Conservation (phyloP, 2,329 filamentous ascomycete genomes). For the Fusarium nodosum region DNA sequence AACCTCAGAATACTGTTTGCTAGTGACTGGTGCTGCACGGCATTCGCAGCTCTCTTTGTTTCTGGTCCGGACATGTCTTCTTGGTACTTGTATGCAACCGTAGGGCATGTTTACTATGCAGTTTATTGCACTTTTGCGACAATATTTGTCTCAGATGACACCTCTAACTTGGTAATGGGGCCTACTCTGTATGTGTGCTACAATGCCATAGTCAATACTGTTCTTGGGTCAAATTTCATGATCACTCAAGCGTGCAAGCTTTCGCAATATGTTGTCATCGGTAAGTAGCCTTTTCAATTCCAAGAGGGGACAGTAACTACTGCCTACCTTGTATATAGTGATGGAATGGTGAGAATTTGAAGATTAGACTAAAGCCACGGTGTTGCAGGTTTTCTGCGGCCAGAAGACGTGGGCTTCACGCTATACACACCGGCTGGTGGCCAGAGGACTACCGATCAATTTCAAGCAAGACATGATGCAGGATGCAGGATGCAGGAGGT, state of each 20-base stretch:
- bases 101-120: background rate
- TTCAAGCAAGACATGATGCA: background rate
- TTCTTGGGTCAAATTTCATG: background rate
- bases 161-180: background rate
- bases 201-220: conserved; percentile 21
- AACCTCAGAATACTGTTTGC: background rate
- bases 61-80: background rate
- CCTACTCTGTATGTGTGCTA: conserved; percentile 12
- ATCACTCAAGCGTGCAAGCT: background rate
- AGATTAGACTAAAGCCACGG: background rate
- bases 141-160: conserved; percentile 24
- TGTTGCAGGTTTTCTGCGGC: background rate
- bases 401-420: background rate
- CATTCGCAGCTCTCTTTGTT: background rate
- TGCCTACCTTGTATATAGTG: background rate
- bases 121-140: conserved; percentile 19
- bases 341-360: background rate
- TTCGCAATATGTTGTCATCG: background rate
- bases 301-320: background rate
- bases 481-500: background rate
- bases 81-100: background rate
- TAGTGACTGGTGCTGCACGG: background rate
- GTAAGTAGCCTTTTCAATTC: no score
- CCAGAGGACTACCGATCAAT: background rate
- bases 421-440: background rate